Evolutionary conservation across 139 green algal genomes (phyloP).

Genomic region (Yamagishiella unicocca): DNA sequence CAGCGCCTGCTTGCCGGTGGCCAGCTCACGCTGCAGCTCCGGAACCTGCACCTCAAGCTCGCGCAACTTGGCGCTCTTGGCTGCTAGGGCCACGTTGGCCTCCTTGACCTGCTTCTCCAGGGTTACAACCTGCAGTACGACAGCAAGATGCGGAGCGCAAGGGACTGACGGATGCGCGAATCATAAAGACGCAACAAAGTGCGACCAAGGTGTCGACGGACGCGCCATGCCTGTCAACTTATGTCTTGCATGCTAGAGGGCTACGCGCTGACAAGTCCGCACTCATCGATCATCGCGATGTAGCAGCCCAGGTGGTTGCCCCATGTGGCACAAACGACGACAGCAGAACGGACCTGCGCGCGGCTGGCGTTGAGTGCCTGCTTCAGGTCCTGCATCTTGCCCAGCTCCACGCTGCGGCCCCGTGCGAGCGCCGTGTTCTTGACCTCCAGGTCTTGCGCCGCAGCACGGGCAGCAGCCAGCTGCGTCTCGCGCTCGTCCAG

Average conservation of each 20-base stretch:
- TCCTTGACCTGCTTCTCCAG: constrained; percentile 36
- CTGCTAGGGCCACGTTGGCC: constrained; percentile 40
- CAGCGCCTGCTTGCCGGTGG: constrained; percentile 39
- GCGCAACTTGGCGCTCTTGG: constrained; percentile 23
- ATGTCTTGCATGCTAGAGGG: too few relatives aligned
- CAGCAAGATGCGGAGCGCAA: too few relatives aligned
- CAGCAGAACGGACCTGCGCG: constrained; percentile 15
- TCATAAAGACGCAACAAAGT: too few relatives aligned
- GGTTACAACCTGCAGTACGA: not conserved
- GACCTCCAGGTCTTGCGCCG: constrained; percentile 12
- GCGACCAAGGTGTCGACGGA: too few relatives aligned
- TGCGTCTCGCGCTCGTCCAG: constrained; percentile 32
- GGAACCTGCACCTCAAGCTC: constrained; percentile 48
- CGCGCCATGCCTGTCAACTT: too few relatives aligned
- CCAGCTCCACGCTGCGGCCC: constrained; percentile 25
- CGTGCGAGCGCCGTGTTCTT: constrained; percentile 14
- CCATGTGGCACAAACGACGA: too few relatives aligned
- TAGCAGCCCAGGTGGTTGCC: too few relatives aligned
- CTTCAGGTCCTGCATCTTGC: constrained; percentile 42
- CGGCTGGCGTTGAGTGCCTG: constrained; percentile 44
- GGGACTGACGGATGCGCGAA: not conserved
- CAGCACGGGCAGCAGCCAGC: constrained; percentile 22
- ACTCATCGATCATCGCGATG: too few relatives aligned
- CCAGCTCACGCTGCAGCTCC: constrained; percentile 39
- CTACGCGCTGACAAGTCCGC: too few relatives aligned